Evolutionary conservation across 2,329 filamentous ascomycete genomes (phyloP).

Genomic region (Hymenoscyphus scutula): DNA sequence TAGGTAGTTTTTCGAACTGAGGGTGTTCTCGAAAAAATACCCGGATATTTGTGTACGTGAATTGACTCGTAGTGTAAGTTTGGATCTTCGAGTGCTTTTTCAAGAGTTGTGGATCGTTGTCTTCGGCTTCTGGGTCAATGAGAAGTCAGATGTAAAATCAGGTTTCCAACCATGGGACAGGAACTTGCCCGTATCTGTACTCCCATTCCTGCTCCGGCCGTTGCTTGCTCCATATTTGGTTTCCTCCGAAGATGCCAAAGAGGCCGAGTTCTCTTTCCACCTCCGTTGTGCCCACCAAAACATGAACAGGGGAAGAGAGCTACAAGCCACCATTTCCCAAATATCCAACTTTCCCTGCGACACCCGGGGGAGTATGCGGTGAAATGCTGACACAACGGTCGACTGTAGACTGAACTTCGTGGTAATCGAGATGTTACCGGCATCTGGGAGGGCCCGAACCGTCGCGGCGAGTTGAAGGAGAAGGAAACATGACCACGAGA

Average conservation of each 20-base stretch:
- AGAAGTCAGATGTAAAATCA: constrained; percentile 14
- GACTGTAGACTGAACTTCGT: constrained; percentile 12
- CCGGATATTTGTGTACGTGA: constrained; percentile 71
- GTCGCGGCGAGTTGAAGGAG: constrained; percentile 4
- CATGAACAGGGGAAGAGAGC: constrained; percentile 19
- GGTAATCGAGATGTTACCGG: constrained; percentile 1
- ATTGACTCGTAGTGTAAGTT: constrained; percentile 67
- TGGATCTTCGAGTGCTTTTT: constrained; percentile 70
- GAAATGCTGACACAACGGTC: constrained; percentile 21
- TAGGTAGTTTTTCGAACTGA: constrained; percentile 78
- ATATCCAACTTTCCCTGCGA: constrained; percentile 21
- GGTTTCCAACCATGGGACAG: neutral
- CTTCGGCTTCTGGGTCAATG: constrained; percentile 28
- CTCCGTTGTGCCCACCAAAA: constrained; percentile 27
- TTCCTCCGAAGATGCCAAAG: constrained; percentile 20
- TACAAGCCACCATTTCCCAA: constrained; percentile 28
- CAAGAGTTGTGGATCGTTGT: constrained; percentile 70
- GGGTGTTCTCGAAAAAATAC: constrained; percentile 82
- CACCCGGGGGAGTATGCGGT: constrained; percentile 21
- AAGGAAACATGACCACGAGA: constrained; percentile 7
- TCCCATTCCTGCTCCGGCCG: neutral
- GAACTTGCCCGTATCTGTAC: constrained; percentile 8
- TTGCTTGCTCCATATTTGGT: constrained; percentile 4
- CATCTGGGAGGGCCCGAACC: constrained; percentile 3
- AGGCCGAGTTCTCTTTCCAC: constrained; percentile 19